phyloP scores from a whole-genome alignment of 2,329 filamentous ascomycete genomes.

The Fusarium dlaminii region DNA sequence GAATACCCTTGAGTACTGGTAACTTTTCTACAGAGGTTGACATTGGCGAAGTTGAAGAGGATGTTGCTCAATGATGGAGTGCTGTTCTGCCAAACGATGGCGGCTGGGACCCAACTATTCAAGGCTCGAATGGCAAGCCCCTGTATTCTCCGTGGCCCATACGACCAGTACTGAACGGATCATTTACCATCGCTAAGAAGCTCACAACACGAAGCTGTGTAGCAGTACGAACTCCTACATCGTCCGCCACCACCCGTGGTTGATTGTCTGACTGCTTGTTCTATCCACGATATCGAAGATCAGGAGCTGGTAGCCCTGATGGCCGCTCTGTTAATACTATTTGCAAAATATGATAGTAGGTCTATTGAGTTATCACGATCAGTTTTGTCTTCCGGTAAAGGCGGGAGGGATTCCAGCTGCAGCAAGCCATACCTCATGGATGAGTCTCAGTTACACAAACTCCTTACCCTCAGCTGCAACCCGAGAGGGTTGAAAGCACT shows the following conservation, averaged over 20 bases:
- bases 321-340: not conserved
- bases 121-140: not conserved
- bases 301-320: not conserved
- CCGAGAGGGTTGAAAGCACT: not conserved
- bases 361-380: not conserved
- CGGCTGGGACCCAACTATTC: not conserved
- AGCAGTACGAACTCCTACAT: not conserved
- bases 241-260: too few relatives aligned
- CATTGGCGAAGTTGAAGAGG: not conserved
- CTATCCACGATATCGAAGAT: accelerated
- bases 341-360: not conserved
- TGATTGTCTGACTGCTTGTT: not conserved
- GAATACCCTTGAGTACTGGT: too few relatives aligned
- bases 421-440: not conserved
- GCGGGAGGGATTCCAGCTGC: not conserved
- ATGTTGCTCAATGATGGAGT: not conserved
- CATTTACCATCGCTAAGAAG: not conserved
- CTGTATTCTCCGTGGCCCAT: too few relatives aligned
- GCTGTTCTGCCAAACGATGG: not conserved
- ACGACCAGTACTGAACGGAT: accelerated
- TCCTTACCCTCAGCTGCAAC: not conserved
- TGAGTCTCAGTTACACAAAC: not conserved
- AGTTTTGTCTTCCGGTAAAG: too few relatives aligned
- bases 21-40: not conserved
- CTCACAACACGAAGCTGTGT: not conserved